Evolutionary conservation across 1,284 basidiomycete genomes (phyloP).

Genomic region (Hemileia vastatrix): DNA sequence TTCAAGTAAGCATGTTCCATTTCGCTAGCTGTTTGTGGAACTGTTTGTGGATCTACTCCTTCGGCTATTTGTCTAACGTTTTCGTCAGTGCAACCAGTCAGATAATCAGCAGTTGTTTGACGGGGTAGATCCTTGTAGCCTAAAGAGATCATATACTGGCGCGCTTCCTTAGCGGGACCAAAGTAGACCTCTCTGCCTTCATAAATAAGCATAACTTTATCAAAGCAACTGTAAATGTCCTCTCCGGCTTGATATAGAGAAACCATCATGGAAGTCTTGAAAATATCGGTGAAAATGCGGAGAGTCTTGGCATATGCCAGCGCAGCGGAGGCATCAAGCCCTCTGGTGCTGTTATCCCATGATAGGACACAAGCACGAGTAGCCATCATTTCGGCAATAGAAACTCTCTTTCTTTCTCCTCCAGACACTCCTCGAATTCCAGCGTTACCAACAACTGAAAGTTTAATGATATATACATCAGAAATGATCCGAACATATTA

Average conservation of each 20-base stretch:
- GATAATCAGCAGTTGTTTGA: conserved; percentile 56
- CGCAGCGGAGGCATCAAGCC: conserved; percentile 58
- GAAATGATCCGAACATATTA: conserved; percentile 30
- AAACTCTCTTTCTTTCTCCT: conserved; percentile 55
- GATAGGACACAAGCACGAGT: conserved; percentile 49
- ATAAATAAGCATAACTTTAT: conserved; percentile 60
- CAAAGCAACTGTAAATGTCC: conserved; percentile 55
- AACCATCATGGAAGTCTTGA: conserved; percentile 53
- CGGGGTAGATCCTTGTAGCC: conserved; percentile 52
- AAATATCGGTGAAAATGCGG: conserved; percentile 51
- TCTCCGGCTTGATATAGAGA: conserved; percentile 55
- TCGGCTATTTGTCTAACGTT: conserved; percentile 43
- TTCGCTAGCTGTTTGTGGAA: conserved; percentile 31
- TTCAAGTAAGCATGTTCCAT: conserved; percentile 55
- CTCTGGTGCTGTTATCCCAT: conserved; percentile 55
- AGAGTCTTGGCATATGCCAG: conserved; percentile 54
- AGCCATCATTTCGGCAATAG: conserved; percentile 53
- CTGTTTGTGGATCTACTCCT: conserved; percentile 41
- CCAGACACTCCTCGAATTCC: conserved; percentile 55
- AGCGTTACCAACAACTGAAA: conserved; percentile 50
- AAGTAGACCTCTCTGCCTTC: conserved; percentile 74
- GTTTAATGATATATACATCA: conserved; percentile 53
- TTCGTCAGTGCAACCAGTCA: conserved; percentile 47
- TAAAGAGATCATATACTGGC: conserved; percentile 64
- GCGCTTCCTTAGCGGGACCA: conserved; percentile 62